Conservation (phyloP, 1,284 basidiomycete genomes). For the Sanguinoderma infundibulare region DNA sequence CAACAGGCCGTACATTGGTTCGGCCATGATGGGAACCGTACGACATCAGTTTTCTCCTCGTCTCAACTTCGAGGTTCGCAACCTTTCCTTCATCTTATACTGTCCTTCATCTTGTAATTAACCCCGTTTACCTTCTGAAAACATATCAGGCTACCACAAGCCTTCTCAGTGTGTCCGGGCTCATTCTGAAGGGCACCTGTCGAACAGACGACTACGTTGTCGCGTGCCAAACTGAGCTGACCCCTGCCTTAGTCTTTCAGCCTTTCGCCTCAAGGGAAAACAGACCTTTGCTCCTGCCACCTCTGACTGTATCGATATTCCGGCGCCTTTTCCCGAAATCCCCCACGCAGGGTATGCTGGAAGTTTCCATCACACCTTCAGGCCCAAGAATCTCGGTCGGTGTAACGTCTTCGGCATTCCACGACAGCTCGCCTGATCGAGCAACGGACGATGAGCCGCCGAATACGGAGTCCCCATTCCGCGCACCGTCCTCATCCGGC, state of each 20-base stretch:
- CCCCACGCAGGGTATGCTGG: slow-evolving; percentile 33
- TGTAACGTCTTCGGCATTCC: slow-evolving; percentile 30
- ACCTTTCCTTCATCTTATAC: slow-evolving; percentile 5
- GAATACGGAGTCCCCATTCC: slow-evolving; percentile 13
- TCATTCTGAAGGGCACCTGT: slow-evolving; percentile 32
- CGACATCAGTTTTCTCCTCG: slow-evolving; percentile 54
- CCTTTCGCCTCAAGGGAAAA: slow-evolving; percentile 14
- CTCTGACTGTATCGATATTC: slow-evolving; percentile 34
- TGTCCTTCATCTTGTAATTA: neutral
- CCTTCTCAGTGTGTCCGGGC: slow-evolving; percentile 31
- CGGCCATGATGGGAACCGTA: slow-evolving; percentile 47
- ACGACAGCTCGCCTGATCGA: slow-evolving; percentile 28
- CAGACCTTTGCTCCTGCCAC: slow-evolving; percentile 26
- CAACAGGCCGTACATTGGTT: slow-evolving; percentile 13
- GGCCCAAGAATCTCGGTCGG: slow-evolving; percentile 27
- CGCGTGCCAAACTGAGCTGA: slow-evolving; percentile 18
- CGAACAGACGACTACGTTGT: slow-evolving; percentile 34
- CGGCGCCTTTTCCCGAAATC: slow-evolving; percentile 39
- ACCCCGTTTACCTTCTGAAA: slow-evolving; percentile 5
- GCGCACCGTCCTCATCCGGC: slow-evolving; percentile 36
- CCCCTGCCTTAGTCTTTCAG: slow-evolving; percentile 15
- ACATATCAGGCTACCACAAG: slow-evolving; percentile 33
- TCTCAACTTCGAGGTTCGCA: slow-evolving; percentile 43
- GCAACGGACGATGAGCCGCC: slow-evolving; percentile 14
- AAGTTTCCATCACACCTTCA: slow-evolving; percentile 25